Conservation (phyloP, 2,329 filamentous ascomycete species). For the Lasiodiplodia sp. region DNA sequence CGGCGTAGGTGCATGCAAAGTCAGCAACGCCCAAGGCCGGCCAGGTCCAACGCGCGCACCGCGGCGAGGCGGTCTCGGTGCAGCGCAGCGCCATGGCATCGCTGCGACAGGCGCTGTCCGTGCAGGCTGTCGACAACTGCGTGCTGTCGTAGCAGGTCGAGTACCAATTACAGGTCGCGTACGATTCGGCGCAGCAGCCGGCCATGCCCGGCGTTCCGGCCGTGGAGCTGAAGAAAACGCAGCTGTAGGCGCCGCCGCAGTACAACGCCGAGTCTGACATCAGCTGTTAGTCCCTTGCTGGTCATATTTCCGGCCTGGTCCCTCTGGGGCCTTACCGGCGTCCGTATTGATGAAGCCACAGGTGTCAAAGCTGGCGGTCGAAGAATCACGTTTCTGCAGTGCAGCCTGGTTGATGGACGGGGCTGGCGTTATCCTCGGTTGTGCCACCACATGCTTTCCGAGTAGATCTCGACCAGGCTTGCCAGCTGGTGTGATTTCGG, state of each 20-base stretch:
- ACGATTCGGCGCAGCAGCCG: background rate
- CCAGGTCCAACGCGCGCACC: background rate
- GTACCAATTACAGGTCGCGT: background rate
- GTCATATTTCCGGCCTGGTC: background rate
- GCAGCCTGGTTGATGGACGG: background rate
- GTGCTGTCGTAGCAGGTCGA: background rate
- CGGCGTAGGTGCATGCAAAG: background rate
- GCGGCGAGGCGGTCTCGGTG: background rate
- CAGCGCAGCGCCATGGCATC: background rate
- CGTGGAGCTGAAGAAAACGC: background rate
- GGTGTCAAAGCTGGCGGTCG: background rate
- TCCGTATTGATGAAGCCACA: background rate
- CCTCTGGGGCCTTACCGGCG: background rate
- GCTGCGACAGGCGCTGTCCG: background rate
- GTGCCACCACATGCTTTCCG: background rate
- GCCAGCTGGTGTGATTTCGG: background rate
- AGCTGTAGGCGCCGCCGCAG: conserved; percentile 1
- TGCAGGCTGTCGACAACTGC: background rate
- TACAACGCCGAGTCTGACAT: background rate
- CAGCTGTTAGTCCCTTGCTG: too few species aligned
- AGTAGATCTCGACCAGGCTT: background rate
- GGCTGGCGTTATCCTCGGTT: background rate
- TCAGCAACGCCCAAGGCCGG: background rate
- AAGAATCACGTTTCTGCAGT: background rate
- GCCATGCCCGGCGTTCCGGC: background rate